These are phyloP conservation scores for Quercus variabilis DNA, from an alignment of 306 rosid species.

Conservation along the genomic window DNA sequence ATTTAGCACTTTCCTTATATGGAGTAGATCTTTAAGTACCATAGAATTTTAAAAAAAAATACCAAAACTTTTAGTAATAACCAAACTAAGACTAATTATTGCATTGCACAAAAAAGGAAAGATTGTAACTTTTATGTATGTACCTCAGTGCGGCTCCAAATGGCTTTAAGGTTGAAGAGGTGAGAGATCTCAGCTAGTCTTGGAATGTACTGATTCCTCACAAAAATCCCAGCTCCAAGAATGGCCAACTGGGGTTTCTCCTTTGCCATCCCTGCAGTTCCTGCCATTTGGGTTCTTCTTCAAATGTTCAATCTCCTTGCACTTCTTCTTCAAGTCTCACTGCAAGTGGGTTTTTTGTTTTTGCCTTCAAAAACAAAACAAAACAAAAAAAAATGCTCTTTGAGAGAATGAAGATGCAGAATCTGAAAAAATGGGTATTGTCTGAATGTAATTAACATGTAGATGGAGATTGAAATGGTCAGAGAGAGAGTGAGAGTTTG, in stretches of 20 bases:
- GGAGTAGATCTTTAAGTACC: neutral
- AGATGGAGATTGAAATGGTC: too few relatives aligned
- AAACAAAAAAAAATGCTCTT: too few relatives aligned
- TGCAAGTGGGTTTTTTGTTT: neutral
- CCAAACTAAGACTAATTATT: neutral
- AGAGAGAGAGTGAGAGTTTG: too few relatives aligned
- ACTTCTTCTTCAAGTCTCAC: neutral
- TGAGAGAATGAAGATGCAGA: too few relatives aligned
- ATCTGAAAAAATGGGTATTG: too few relatives aligned
- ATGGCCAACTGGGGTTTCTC: conserved; percentile 60
- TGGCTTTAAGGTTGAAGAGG: conserved; percentile 62
- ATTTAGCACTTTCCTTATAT: neutral
- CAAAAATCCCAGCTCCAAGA: conserved; percentile 85
- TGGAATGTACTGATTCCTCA: conserved; percentile 78
- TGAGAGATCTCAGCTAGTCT: conserved; percentile 76
- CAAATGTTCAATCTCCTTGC: conserved; percentile 1
- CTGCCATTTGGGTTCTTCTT: neutral
- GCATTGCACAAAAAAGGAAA: neutral
- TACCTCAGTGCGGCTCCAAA: conserved; percentile 92
- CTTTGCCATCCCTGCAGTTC: conserved; percentile 40
- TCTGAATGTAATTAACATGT: too few relatives aligned
- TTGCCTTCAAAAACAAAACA: neutral
- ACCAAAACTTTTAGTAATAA: neutral
- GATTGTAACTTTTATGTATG: neutral
- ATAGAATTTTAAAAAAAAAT: neutral